Evolutionary conservation across 1,284 basidiomycete genomes (phyloP), one percentile per base, ranked within the genome.

Genomic region (Austroboletus novae-zelandiae): DNA sequence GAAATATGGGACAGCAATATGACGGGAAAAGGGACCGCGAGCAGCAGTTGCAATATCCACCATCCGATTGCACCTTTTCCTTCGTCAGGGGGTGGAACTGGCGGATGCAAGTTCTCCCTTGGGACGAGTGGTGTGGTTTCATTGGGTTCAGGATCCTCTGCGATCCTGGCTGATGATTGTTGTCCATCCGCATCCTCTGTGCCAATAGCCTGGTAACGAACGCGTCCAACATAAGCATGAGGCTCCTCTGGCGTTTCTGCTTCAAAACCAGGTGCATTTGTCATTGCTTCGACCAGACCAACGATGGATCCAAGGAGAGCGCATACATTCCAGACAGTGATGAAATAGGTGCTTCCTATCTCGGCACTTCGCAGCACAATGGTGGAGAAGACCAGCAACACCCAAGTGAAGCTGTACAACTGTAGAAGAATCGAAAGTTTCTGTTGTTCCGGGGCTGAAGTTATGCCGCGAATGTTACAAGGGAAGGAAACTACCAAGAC

Each of bases 11-110:
- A 74, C n/a, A 84, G 54, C 40, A 88, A 59, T 17, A 84, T 73
- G 14, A 81, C 74, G 0, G 84, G 81, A 3, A 82, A 53, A 1
- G 82, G 80, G 4, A 87, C 74, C 0, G 77, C 71, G 15, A 86
- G 52, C 9, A 86, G 42, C 39, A 85, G 65, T 60, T 89, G 81
- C 20, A 78, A 55, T 34, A 84, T 74, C 85, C 87, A 89, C 76
- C 80, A 84, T 32, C 75, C 73, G 37, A 75, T 71, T 17, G 68
- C 68, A 35, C 71, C 70, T 36, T 57, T 64, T 49, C 64, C 70
- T 51, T 73, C 70, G 17, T 61, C 61, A n/a, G 43, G 14, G 10
- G 50, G 10, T 14, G 23, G 40, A 7, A 36, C 39, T 10, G 37
- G 47, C 15, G 48, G 15, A 39, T 17, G 53, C 17, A 52, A 34